A percentile compares a stretch with the other conserved stretches of the same genome.
phyloP scores from a whole-genome alignment of 441 rosid genomes.

The Jatropha podagrica region DNA sequence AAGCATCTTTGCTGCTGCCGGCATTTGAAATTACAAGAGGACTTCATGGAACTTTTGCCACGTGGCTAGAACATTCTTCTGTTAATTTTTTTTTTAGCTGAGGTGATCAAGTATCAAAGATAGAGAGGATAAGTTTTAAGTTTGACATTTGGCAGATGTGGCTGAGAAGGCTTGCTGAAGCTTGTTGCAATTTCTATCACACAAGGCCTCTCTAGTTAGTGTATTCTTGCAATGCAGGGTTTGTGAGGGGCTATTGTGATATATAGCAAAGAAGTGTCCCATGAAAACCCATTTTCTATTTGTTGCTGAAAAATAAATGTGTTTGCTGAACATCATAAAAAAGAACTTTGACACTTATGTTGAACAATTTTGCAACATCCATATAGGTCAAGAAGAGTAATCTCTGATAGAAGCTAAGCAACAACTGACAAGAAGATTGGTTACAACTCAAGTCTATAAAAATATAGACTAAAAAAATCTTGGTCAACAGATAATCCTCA shows the following conservation, averaged over 20 bases:
- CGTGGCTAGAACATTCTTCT: slow-evolving; percentile 18
- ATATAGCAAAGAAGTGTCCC: too few species aligned
- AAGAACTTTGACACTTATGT: background rate
- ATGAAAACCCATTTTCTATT: too few species aligned
- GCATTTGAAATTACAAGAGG: slow-evolving; percentile 20
- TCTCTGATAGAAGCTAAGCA: background rate
- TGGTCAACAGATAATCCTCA: slow-evolving; percentile 10
- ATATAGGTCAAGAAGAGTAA: background rate
- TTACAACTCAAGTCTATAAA: background rate
- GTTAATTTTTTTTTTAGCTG: background rate
- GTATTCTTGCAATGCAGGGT: too few species aligned
- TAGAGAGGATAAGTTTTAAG: background rate
- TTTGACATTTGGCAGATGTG: slow-evolving; percentile 21
- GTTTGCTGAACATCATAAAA: background rate
- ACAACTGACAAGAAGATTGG: background rate
- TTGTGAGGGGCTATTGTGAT: too few species aligned
- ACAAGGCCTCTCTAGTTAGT: too few species aligned
- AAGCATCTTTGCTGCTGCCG: slow-evolving; percentile 20
- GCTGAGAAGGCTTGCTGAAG: background rate
- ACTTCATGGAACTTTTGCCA: slow-evolving; percentile 15
- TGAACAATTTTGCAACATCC: background rate
- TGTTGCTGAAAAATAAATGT: too few species aligned
- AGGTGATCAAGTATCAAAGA: background rate
- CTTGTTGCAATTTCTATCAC: background rate
- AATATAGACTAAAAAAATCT: background rate